A percentile compares a stretch with the other conserved stretches of the same genome.
phyloP scores from a whole-genome alignment of 371 early-diverging fungal species.

The Rhizopus sp. region DNA sequence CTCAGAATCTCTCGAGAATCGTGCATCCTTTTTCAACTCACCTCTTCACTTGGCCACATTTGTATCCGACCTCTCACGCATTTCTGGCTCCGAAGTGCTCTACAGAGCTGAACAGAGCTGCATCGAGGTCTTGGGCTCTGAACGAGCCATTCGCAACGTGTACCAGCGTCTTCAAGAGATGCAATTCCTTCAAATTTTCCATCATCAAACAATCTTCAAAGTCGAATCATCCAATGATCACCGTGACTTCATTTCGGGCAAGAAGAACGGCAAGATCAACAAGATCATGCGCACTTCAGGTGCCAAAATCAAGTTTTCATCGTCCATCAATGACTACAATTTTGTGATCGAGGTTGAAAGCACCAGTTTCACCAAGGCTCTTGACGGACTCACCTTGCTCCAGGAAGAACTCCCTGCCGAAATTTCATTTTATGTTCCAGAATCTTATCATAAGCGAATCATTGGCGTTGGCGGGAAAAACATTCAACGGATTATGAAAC shows the following conservation, averaged over 20 bases:
- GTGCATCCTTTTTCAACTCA: conserved; percentile 31
- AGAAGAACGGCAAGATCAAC: conserved; percentile 89
- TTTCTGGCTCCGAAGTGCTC: conserved; percentile 59
- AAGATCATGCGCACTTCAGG: conserved; percentile 79
- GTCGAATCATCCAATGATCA: conserved; percentile 76
- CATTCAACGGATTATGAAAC: conserved; percentile 92
- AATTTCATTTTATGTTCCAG: conserved; percentile 82
- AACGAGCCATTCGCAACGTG: conserved; percentile 59
- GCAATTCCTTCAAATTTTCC: conserved; percentile 47
- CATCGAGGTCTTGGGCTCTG: conserved; percentile 66
- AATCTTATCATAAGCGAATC: conserved; percentile 86
- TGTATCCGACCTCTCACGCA: conserved; percentile 50
- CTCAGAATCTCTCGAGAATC: conserved; percentile 5
- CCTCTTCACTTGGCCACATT: conserved; percentile 40
- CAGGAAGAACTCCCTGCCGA: conserved; percentile 85
- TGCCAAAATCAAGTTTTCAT: conserved; percentile 52
- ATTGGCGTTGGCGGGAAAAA: conserved; percentile 94
- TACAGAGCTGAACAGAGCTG: conserved; percentile 47
- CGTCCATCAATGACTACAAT: conserved; percentile 63
- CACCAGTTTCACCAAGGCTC: conserved; percentile 44
- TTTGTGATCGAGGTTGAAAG: conserved; percentile 70
- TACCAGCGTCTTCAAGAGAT: conserved; percentile 55
- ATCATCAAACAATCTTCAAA: conserved; percentile 37
- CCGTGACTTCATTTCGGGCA: conserved; percentile 86
- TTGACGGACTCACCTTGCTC: conserved; percentile 66